Evolutionary conservation across 805 yeast species (phyloP).

Genomic region (Lachancea sp.): DNA sequence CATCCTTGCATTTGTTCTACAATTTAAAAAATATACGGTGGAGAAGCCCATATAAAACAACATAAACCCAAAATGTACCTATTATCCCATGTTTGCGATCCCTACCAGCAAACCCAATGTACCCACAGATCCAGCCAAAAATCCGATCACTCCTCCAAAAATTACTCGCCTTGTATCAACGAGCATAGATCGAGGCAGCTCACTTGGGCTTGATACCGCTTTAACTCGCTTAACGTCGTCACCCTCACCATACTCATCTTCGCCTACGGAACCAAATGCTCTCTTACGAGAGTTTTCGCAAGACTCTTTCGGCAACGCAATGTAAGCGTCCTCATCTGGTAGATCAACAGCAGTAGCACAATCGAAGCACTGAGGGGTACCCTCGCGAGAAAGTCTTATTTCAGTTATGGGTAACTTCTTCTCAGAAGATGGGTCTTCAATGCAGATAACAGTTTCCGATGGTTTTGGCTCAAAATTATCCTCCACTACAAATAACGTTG

Average conservation of each 20-base stretch:
- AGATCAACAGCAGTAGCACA: slow-evolving; percentile 4
- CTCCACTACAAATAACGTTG: background rate
- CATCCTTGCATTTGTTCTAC: background rate
- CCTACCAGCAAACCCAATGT: slow-evolving; percentile 20
- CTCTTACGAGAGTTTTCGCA: background rate
- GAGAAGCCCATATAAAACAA: slow-evolving; percentile 1
- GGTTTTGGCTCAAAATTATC: background rate
- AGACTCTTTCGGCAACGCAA: background rate
- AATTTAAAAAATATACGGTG: background rate
- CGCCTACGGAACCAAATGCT: background rate
- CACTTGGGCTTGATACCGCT: background rate
- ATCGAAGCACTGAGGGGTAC: slow-evolving; percentile 8
- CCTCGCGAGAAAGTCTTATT: slow-evolving; percentile 2
- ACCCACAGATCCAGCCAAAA: slow-evolving; percentile 19
- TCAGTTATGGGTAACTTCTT: background rate
- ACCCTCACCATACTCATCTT: background rate
- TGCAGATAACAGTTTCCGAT: background rate
- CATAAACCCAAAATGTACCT: background rate
- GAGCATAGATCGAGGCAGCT: background rate
- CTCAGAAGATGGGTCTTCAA: background rate
- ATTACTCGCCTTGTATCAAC: slow-evolving; percentile 2
- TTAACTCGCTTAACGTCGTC: slow-evolving; percentile 1
- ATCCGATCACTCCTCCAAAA: slow-evolving; percentile 17
- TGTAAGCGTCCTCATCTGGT: background rate
- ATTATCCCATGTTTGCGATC: slow-evolving; percentile 20